Evolutionary conservation across 1,284 basidiomycete species (phyloP), one percentile per base, ranked within the genome.

Genomic region (Laetiporus sulphureus): DNA sequence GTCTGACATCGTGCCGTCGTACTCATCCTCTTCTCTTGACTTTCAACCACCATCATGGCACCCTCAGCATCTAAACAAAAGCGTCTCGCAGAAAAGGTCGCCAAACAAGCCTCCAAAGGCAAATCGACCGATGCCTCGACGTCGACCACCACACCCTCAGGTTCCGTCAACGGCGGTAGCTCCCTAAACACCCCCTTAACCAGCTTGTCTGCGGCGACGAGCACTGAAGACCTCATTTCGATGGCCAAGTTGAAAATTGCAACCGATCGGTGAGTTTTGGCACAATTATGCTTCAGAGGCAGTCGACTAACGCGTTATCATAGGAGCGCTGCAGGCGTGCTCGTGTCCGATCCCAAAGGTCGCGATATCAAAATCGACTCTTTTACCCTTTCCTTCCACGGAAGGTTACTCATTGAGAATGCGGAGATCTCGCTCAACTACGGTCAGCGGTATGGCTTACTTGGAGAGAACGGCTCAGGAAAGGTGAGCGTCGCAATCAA

Each of bases 291-390:
- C 48, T 42, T 16, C 10, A 18, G 16, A 22, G 24, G 10, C 5
- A 6, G 18, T 8, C 15, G 32, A 19, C 34, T 18, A 33, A 24
- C 30, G 45, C 48, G 27, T 40, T 21, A 35, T 24, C 57, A 23
- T 53, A 88, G 87, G 77, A 90, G 86, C 52, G 88, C 90, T 2
- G 75, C 85, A 32, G 95, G 96, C 58, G 94, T 97, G 16, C 75
- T 99, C 31, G 84, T 90, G 36, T 97, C 92, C 35, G 96, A 99
- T 69, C 65, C 75, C 43, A 93, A 97, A 67, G 79, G 83, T 44
- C 84, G 95, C 50, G 95, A 99, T 71, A 87, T 99, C 75, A 97
- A 98, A 72, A 95, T 99, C 55, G 92, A 97, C 62, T 79, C 84
- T 39, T 99, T 84, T 66, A 96, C 93, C 4, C 79, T 99, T 42